Evolutionary conservation across 768 basidiomycete species (phyloP), one percentile per base, ranked within the genome.

Genomic region (Xerocomellus chrysenteron): DNA sequence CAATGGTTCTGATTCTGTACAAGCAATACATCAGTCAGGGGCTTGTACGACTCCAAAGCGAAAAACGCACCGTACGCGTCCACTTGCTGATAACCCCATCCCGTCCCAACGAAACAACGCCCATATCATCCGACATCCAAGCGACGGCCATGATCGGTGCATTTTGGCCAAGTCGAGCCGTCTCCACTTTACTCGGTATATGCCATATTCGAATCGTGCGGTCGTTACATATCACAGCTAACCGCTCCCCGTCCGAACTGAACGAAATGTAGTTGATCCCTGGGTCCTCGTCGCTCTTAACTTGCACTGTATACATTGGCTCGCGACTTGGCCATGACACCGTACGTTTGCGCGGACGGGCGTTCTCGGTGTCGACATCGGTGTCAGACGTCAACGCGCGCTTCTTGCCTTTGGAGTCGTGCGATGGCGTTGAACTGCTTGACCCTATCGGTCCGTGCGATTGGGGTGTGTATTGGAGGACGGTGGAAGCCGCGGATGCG

Each of bases 121-220:
- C 86, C 55, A 74, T 66, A 55, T 84, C 81, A 32, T 76, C 77
- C 36, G 80, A 78, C 75, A 87, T 76, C 87, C 87, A 89, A 46
- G 76, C 76, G 8, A 83, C 74, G 10, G 77, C 75, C 28, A 80
- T 68, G 10, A 84, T 71, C 2, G 72, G 71, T 45, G 81, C 71
- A 63, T 78, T 80, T 61, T 86, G 83, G 21, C 76, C 68, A 47
- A 89, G 71, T 45, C 80, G 76, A 11, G 83, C 84, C 47, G 84
- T 73, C 70, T 89, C 88, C 40, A 68, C 67, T 14, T 70, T 72
- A 32, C 62, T 73, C 33, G 65, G 51, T 57, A 77, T 85, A 59
- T 77, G 78, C 84, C 84, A 87, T 65, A 89, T 80, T 44, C 87
- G 84, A 47, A 88, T 73, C 21, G 84, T 82, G 33, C 73, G 76